Evolutionary conservation across 805 yeast genomes (phyloP), one percentile per base, ranked within the genome.

Genomic region (Komagataella kurtzmanii): DNA sequence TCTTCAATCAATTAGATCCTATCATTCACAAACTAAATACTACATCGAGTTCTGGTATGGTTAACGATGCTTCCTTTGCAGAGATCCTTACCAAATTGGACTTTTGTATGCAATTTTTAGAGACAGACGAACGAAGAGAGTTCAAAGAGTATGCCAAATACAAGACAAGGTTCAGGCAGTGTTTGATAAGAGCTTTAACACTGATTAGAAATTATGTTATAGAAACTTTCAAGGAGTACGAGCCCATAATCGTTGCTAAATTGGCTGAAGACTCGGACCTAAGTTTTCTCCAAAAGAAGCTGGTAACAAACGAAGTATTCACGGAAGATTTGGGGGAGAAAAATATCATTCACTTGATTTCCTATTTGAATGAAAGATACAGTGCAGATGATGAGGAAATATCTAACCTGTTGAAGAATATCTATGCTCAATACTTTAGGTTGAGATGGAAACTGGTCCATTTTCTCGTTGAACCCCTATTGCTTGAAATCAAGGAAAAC

Each of bases 141-240:
- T 84, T 85, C 59, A 81, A 78, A 60, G 96, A 89, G 51, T 70
- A 78, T 8, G 91, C 81, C 24, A 61, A 79, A 1, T 88, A 86
- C 62, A 75, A 74, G 49, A 78, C 81, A 55, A 76, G 90, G 53
- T 88, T 87, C 67, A 79, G 85, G 55, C 95, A 87, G 58, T 87
- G 96, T 59, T 73, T 88, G 75, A 81, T 90, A 1, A 75, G 96
- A 53, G 83, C 95, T 1, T 72, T 88, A 48, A 80, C 93, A 0
- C 69, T 91, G 54, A 77, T 88, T 14, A 76, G 83, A 55, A 86
- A 83, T 59, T 88, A 82, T 61, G 65, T 86, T 51, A 71, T 71
- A 7, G 64, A 64, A n/a, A 73, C 71, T 40, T 61, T 78, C 46
- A 70, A 66, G 40, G 40, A 30, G 40, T 30, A 30, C 14, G 40